Evolutionary conservation across 1,284 basidiomycete genomes (phyloP).

Genomic region (Rhodotorula sp.): DNA sequence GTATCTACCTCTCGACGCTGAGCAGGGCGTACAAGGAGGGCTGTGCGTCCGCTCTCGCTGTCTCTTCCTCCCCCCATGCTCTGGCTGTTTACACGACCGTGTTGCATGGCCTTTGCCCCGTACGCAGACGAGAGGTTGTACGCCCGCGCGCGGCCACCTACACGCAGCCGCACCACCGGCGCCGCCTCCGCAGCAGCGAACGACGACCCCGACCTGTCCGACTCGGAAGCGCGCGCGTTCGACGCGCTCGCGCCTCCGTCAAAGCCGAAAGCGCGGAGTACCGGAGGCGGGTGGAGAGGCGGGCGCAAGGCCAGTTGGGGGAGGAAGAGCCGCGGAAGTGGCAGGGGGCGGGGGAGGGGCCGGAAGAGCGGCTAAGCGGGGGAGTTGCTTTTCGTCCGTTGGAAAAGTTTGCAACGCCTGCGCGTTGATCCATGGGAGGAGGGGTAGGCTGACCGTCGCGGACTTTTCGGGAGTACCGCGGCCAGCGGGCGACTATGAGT

Average conservation of each 20-base stretch:
- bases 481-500: no score
- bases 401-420: neutral
- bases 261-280: neutral
- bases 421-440: no score
- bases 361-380: neutral
- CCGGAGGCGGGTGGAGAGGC: neutral
- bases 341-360: constrained; percentile 4
- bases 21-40: constrained; percentile 13
- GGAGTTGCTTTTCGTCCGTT: neutral
- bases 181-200: neutral
- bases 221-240: constrained; percentile 4
- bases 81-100: neutral
- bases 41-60: constrained; percentile 13
- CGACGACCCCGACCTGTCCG: constrained; percentile 1
- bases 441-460: no score
- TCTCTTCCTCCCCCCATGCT: neutral
- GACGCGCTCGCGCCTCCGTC: constrained; percentile 5
- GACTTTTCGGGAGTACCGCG: no score
- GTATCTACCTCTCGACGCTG: constrained; percentile 28
- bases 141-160: neutral
- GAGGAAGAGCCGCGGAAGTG: neutral
- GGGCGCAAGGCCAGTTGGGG: constrained; percentile 10
- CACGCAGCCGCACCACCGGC: neutral
- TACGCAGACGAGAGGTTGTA: constrained; percentile 2
- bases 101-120: neutral